Conservation (phyloP, 2,329 filamentous ascomycete genomes). For the Monilinia fructicola region DNA sequence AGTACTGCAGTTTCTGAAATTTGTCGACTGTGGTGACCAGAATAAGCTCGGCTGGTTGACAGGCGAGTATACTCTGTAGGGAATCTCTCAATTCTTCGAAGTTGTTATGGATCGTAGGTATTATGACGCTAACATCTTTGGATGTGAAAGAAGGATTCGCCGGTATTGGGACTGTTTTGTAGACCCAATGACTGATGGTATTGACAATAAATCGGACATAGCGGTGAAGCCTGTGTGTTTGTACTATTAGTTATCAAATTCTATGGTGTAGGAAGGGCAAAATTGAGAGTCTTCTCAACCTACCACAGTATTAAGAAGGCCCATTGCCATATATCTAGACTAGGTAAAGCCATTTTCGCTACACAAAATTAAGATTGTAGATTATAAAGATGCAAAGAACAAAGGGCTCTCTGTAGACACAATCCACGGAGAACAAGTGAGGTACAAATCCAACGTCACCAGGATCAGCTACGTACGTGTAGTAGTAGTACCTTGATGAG, state of each 20-base stretch:
- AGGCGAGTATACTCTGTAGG: conserved; percentile 72
- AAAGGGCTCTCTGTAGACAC: conserved; percentile 1
- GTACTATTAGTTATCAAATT: conserved; percentile 1
- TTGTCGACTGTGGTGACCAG: conserved; percentile 86
- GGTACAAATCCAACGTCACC: conserved; percentile 8
- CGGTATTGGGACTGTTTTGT: conserved; percentile 80
- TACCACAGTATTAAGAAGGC: conserved; percentile 35
- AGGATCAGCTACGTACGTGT: neutral
- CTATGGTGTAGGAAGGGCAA: neutral
- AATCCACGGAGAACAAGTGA: conserved; percentile 6
- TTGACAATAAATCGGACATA: conserved; percentile 86
- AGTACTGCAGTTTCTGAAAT: conserved; percentile 63
- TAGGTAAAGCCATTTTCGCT: neutral
- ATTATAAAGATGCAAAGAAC: conserved; percentile 13
- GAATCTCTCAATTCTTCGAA: conserved; percentile 82
- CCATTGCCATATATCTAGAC: conserved; percentile 33
- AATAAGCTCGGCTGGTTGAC: conserved; percentile 70
- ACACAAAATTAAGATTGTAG: conserved; percentile 15
- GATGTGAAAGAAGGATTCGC: conserved; percentile 67
- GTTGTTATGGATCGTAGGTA: conserved; percentile 86
- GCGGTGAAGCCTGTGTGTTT: conserved; percentile 68
- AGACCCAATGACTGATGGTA: conserved; percentile 79
- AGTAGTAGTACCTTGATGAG: neutral
- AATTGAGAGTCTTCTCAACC: conserved; percentile 17
- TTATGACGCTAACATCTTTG: conserved; percentile 87